These are phyloP conservation scores for Paecilomyces dactylethromorphus DNA, from an alignment of 2,329 filamentous ascomycete species.

Conservation along the genomic window DNA sequence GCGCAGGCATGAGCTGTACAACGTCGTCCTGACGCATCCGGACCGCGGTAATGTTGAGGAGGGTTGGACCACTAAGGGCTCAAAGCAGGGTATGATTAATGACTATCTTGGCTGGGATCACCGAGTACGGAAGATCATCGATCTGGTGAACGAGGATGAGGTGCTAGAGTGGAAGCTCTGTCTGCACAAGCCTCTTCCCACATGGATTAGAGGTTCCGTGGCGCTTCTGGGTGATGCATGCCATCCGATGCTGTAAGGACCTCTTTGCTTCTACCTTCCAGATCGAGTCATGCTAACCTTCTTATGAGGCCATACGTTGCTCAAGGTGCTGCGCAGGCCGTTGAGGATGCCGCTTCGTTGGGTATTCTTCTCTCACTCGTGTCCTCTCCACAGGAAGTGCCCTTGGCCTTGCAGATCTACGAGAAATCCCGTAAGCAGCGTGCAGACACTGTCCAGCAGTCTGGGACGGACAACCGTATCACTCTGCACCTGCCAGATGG, in stretches of 20 bases:
- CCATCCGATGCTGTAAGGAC: conserved; percentile 39
- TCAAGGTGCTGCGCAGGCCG: conserved; percentile 43
- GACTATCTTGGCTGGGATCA: conserved; percentile 58
- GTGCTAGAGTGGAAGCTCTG: conserved; percentile 34
- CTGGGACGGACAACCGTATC: conserved; percentile 27
- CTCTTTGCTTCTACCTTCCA: background rate
- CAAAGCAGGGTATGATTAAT: conserved; percentile 55
- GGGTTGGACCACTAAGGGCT: conserved; percentile 58
- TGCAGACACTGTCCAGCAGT: conserved; percentile 32
- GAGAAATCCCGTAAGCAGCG: conserved; percentile 32
- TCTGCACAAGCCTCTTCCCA: conserved; percentile 24
- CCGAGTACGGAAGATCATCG: conserved; percentile 52
- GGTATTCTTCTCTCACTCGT: conserved; percentile 27
- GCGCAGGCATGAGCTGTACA: conserved; percentile 58
- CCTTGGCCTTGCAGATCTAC: conserved; percentile 28
- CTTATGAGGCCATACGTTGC: conserved; percentile 24
- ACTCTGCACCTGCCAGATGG: conserved; percentile 34
- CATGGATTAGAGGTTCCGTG: conserved; percentile 28
- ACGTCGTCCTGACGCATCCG: conserved; percentile 57
- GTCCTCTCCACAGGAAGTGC: conserved; percentile 23
- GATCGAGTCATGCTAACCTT: conserved; percentile 2
- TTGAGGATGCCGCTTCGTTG: conserved; percentile 36
- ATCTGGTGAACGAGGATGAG: conserved; percentile 51
- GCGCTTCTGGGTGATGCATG: conserved; percentile 37
- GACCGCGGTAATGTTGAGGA: conserved; percentile 55